These are phyloP conservation scores for Botryosphaeria agaves DNA, from an alignment of 2,329 filamentous ascomycete species.

Conservation along the genomic window DNA sequence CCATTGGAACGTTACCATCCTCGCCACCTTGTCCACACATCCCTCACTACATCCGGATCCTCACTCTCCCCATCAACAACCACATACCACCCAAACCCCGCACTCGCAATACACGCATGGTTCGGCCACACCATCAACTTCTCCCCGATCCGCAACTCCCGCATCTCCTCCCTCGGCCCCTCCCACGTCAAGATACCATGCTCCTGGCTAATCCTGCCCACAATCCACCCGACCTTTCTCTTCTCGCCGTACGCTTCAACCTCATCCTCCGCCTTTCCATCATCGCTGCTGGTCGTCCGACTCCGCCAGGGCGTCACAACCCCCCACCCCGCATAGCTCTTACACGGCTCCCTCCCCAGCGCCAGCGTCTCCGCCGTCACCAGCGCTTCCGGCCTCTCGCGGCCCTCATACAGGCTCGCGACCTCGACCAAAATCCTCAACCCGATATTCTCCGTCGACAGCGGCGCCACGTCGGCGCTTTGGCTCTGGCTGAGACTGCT, in stretches of 20 bases:
- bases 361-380: constrained; percentile 53
- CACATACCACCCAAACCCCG: constrained; percentile 55
- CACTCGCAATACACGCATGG: constrained; percentile 62
- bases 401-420: constrained; percentile 45
- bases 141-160: constrained; percentile 41
- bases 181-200: constrained; percentile 55
- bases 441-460: constrained; percentile 40
- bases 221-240: constrained; percentile 44
- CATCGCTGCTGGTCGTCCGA: constrained; percentile 15
- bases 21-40: constrained; percentile 56
- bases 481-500: constrained; percentile 6
- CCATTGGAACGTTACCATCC: constrained; percentile 54
- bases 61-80: constrained; percentile 44
- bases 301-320: constrained; percentile 49
- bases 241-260: no score
- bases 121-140: constrained; percentile 61
- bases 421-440: constrained; percentile 57
- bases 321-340: constrained; percentile 55
- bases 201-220: constrained; percentile 59
- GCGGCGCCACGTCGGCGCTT: no score
- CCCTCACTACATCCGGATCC: constrained; percentile 43
- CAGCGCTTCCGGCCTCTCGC: constrained; percentile 46
- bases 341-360: constrained; percentile 55
- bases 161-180: constrained; percentile 22
- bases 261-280: constrained; percentile 25